Evolutionary conservation across 306 rosid species (phyloP), one percentile per base, ranked within the genome.

Genomic region (Cicer judaicum): DNA sequence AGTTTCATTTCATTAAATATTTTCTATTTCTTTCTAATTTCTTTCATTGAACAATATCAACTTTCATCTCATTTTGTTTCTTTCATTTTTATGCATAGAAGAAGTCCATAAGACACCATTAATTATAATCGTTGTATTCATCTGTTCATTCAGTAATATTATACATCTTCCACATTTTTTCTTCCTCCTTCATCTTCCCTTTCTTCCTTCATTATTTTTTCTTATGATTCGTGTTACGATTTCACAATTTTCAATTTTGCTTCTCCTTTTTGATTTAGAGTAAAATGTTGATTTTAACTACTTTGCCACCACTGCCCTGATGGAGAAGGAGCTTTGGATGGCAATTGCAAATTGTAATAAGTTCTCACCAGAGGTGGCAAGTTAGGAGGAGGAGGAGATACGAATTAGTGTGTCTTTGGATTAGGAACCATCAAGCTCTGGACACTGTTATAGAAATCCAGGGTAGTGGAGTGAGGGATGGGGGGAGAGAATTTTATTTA

Each of bases 1-100:
- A 34, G 47, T 75, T 8, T 48, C 7, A 10, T 64, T 19, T 70
- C 63, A 40, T 43, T 15, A 8, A 47, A 64, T 48, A 57, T 50
- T 40, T 24, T 54, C 4, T 14, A 15, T 65, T 70, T 60, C 48
- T 38, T 64, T 16, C 61, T 14, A 39, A 64, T 14, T 59, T 18
- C 24, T 59, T 12, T 15, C 36, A 12, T 64, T 68, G 53, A 40
- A 70, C 16, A 68, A 12, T 43, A 15, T 57, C 43, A 13, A 47
- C 47, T 55, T 40, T 39, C 52, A 9, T 64, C 70, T 15, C 70
- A 41, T 41, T 11, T 18, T 44, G 24, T 16, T 41, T 41, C 68
- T 63, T 63, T 15, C 49, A 41, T 40, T 41, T 42, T 41, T 41
- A 41, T 64, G 29, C 38, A 64, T 64, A 42, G 42, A 41, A 64